Base-by-base conservation (phyloP, 164 flowering plant species). In the Tinospora cordifolia region DNA sequence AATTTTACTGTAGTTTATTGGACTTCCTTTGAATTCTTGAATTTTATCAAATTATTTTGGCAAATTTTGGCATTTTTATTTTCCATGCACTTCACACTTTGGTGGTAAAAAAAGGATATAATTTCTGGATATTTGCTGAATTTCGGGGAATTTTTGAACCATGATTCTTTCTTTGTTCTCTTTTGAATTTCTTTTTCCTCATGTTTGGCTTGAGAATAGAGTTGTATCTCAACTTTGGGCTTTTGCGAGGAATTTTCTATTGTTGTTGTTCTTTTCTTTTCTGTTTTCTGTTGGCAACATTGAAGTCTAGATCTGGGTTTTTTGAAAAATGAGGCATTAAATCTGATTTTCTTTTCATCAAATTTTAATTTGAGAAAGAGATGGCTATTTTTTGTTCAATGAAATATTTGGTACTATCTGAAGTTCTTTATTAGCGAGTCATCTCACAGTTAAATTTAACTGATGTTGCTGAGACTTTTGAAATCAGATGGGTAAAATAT, bases 401-500 rank as follows among this genome's bases (percentile, higher is more conserved):
- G 63, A n/a, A 51, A 51, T 51, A 22, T n/a, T 60, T n/a, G 30
- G 2, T 24, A 60, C 36, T 60, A 12, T 26, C 15, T 14, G 12
- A 15, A 24, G 30, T 60, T 60, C 14, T 2, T 60, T 60, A 36
- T 65, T 59, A 22, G 25, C n/a, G 11, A 15, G 7, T 62, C 65
- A 46, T 25, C 57, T 54, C 5, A 64, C 57, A 19, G 30, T 64
- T 74, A 63, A 64, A 70, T 44, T 40, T 44, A 54, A 21, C 51
- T 65, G 81, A 26, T 68, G 40, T n/a, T 26, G 60, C 6, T 22
- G 70, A 69, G n/a, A 17, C 26, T 59, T 27, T 68, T 30, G 30
- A 71, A 44, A 25, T 71, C 71, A 62, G 72, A 82, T 83, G 84
- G 66, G 72, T 78, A 77, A 75, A 47, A 84, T 76, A 83, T 83